Conservation (phyloP, 2,329 filamentous ascomycete genomes). For the Amauroascus niger region DNA sequence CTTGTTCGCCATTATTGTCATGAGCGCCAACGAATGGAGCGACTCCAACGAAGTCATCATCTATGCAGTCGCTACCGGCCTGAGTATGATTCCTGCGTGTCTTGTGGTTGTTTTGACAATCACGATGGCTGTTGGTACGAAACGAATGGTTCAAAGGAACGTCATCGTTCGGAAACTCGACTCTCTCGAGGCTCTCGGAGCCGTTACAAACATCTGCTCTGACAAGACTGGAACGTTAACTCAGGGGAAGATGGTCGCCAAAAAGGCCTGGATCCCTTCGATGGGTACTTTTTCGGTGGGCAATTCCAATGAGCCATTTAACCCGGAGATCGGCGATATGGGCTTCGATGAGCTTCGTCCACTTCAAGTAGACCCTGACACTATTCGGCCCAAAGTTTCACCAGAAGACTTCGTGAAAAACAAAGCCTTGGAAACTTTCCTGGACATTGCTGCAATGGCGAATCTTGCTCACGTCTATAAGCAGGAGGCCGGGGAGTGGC, state of each 20-base stretch:
- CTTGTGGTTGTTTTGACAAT: constrained; percentile 59
- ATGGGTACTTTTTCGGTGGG: constrained; percentile 50
- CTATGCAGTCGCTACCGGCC: constrained; percentile 51
- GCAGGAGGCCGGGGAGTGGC: constrained; percentile 47
- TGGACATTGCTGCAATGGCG: constrained; percentile 55
- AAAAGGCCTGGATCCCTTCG: constrained; percentile 50
- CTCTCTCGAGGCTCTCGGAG: constrained; percentile 52
- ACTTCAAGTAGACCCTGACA: constrained; percentile 22
- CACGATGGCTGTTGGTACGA: constrained; percentile 55
- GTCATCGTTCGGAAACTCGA: constrained; percentile 51
- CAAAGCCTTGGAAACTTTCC: constrained; percentile 47
- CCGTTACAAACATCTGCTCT: constrained; percentile 50
- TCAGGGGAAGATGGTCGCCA: constrained; percentile 55
- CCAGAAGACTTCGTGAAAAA: constrained; percentile 34
- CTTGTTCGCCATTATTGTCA: constrained; percentile 58
- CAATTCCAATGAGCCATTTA: constrained; percentile 46
- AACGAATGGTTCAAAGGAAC: constrained; percentile 47
- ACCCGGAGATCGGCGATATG: constrained; percentile 46
- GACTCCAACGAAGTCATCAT: constrained; percentile 52
- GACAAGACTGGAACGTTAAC: constrained; percentile 54
- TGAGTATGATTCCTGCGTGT: constrained; percentile 54
- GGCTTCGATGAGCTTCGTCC: constrained; percentile 32
- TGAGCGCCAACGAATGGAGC: constrained; percentile 53
- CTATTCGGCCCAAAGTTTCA: constrained; percentile 19
- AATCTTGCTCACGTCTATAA: constrained; percentile 56